These are phyloP conservation scores for Cochlearia excelsa DNA, from an alignment of 345 rosid genomes.

Conservation along the genomic window DNA sequence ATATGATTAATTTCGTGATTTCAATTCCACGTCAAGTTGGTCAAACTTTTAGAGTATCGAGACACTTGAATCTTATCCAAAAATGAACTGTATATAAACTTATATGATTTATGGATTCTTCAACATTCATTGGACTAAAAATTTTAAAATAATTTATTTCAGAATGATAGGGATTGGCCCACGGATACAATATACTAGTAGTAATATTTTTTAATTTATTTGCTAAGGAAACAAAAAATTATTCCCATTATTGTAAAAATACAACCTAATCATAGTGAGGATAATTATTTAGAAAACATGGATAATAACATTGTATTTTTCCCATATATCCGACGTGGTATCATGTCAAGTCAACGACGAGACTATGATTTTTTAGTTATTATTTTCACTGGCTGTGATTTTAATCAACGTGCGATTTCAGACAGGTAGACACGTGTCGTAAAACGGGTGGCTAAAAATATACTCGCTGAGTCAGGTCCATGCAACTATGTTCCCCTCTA, in stretches of 20 bases:
- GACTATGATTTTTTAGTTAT: background rate
- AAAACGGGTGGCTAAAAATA: background rate
- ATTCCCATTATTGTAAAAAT: constrained; percentile 8
- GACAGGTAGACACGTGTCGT: constrained; percentile 35
- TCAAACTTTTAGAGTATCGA: background rate
- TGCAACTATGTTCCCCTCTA: constrained; percentile 16
- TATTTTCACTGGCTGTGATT: background rate
- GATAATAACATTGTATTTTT: constrained; percentile 23
- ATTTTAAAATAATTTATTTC: background rate
- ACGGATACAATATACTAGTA: too few relatives aligned
- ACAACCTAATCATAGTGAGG: constrained; percentile 16
- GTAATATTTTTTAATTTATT: background rate
- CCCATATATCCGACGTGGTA: constrained; percentile 29
- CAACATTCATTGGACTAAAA: too few relatives aligned
- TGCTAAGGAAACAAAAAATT: background rate
- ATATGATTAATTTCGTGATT: too few relatives aligned
- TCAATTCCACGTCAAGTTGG: too few relatives aligned
- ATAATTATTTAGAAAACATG: constrained; percentile 1
- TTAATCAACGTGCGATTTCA: constrained; percentile 8
- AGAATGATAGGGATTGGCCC: background rate
- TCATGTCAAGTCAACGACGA: constrained; percentile 23
- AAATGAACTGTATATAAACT: constrained; percentile 16
- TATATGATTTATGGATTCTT: background rate
- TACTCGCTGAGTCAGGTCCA: constrained; percentile 43
- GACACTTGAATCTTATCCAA: constrained; percentile 20